Evolutionary conservation across 1,139 yeast genomes (phyloP), one percentile per base, ranked within the genome.

Genomic region (Zygotorulaspora mrakii): DNA sequence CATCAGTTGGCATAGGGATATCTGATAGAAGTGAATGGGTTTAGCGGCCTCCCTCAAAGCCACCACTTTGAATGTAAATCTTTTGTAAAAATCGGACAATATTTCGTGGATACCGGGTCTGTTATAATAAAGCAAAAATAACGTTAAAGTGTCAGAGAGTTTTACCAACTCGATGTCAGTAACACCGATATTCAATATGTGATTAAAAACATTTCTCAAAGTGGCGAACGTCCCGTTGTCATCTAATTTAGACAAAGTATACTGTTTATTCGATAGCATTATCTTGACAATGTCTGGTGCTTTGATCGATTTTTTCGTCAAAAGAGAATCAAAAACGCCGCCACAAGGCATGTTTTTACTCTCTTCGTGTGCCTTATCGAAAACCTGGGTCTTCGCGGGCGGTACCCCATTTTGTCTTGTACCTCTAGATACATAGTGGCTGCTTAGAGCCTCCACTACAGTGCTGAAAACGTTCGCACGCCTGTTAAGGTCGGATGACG

Each of bases 21-120:
- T 44, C 25, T 56, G 54, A 22, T 46, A 57, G 39, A 61, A 60
- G 40, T 60, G 64, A 12, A 61, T 54, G 2, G 62, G 54, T 41
- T 60, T 61, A 4, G 61, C 56, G 29, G 47, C 50, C 5, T 46
- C 46, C 23, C 48, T 41, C 14, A 52, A 26, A n/a, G 32, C 13
- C 27, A 41, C 45, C 3, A 57, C 57, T 34, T 55, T 59, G 1
- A 52, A 43, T 18, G 61, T 46, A 33, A 59, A 61, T 6, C 37
- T 42, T 17, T 38, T 47, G 33, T 59, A 62, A 30, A 59, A 61
- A 5, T 46, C 42, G 13, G 50, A 48, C 5, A 59, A 42, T 2
- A 46, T 22, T 5, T 45, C 41, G 37, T 45, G 47, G 3, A 57
- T 17, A 8, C 45, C 42, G 1, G 53, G 48, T 4, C 46, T 37